These are phyloP conservation scores for Oropetium thomaeum DNA, from an alignment of 176 grass and related monocot species.

Conservation along the genomic window DNA sequence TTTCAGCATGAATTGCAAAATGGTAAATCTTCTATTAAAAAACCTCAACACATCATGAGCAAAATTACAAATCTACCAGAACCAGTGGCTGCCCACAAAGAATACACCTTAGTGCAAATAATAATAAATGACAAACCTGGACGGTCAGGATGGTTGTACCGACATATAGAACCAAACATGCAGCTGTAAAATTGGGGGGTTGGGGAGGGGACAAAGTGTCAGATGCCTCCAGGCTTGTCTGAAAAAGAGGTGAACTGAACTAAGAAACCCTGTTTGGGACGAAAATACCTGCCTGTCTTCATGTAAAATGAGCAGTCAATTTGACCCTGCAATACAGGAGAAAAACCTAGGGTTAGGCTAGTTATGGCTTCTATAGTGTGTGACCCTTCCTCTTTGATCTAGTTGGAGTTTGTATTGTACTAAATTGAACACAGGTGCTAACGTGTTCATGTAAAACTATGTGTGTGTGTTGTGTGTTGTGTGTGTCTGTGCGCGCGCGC, in stretches of 20 bases:
- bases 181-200: conserved; percentile 57
- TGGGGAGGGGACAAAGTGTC: not conserved
- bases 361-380: too few species aligned
- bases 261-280: conserved; percentile 10
- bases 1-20: conserved; percentile 15
- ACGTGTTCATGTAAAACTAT: too few species aligned
- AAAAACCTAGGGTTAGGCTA: too few species aligned
- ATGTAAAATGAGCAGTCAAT: conserved; percentile 91
- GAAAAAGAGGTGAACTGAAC: conserved; percentile 13
- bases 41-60: not conserved
- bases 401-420: too few species aligned
- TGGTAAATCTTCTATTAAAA: conserved; percentile 21
- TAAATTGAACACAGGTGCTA: too few species aligned
- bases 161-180: conserved; percentile 72
- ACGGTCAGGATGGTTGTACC: conserved; percentile 82
- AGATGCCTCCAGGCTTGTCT: conserved; percentile 7
- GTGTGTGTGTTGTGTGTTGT: too few species aligned
- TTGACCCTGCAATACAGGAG: conserved; percentile 64
- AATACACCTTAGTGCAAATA: not conserved
- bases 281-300: conserved; percentile 80
- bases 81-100: not conserved
- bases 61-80: not conserved
- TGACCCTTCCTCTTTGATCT: too few species aligned
- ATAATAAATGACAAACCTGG: conserved; percentile 48
- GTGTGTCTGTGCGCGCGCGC: too few species aligned